A percentile compares a stretch with the other conserved stretches of the same genome.
phyloP scores from a whole-genome alignment of 1,139 yeast genomes.

The Saccharomyces hybrid region DNA sequence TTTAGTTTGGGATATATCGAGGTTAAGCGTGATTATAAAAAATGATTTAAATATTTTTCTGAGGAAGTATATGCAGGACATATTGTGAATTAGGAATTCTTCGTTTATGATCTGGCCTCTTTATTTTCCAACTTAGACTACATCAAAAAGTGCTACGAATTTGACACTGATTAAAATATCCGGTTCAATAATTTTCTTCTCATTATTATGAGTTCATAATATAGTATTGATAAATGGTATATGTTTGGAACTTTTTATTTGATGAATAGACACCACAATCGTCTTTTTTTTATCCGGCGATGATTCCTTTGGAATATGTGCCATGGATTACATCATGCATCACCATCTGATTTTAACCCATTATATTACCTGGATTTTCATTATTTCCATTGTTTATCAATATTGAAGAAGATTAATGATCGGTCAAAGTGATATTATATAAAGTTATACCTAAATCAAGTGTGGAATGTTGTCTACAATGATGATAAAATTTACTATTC shows the following conservation, averaged over 20 bases:
- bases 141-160: neutral
- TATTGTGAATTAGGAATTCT: constrained; percentile 34
- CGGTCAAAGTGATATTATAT: constrained; percentile 2
- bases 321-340: constrained; percentile 32
- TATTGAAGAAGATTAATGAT: constrained; percentile 2
- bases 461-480: constrained; percentile 9
- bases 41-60: constrained; percentile 22
- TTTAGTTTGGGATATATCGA: neutral
- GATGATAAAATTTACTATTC: constrained; percentile 29
- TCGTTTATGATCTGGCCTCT: constrained; percentile 30
- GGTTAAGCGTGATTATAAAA: constrained; percentile 20
- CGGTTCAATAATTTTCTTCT: constrained; percentile 5
- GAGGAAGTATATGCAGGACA: constrained; percentile 35
- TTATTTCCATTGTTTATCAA: neutral
- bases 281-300: constrained; percentile 31
- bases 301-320: constrained; percentile 32
- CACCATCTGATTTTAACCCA: constrained; percentile 30
- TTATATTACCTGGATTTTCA: neutral
- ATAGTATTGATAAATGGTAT: constrained; percentile 15
- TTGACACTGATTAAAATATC: neutral
- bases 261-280: constrained; percentile 32
- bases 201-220: constrained; percentile 27
- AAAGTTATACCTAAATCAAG: neutral
- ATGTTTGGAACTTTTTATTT: constrained; percentile 7
- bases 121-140: constrained; percentile 3